Evolutionary conservation across 371 early-diverging fungal species (phyloP).

Genomic region (Syncephalastrum racemosum): DNA sequence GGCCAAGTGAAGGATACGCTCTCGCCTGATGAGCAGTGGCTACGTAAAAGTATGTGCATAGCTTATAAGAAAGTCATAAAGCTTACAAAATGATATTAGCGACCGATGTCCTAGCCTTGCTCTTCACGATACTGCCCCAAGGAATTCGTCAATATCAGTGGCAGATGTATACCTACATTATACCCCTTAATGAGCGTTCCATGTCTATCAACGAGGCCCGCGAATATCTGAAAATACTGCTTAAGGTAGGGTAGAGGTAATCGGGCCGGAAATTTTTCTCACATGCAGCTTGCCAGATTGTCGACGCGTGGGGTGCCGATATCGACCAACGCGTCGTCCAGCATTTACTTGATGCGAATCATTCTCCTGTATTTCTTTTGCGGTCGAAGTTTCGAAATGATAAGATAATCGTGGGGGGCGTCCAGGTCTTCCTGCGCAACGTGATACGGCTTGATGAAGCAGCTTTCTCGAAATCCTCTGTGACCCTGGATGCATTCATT

Average conservation of each 20-base stretch:
- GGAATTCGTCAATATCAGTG: constrained; percentile 19
- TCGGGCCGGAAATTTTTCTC: not conserved
- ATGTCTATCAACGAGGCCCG: not conserved
- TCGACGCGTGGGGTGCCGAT: constrained; percentile 23
- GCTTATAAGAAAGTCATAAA: too few species aligned
- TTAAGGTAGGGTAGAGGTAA: constrained; percentile 18
- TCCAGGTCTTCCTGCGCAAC: constrained; percentile 21
- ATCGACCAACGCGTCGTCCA: constrained; percentile 23
- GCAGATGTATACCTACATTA: constrained; percentile 21
- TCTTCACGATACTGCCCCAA: constrained; percentile 9
- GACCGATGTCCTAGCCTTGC: constrained; percentile 10
- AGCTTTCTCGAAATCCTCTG: not conserved
- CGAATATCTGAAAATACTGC: constrained; percentile 13
- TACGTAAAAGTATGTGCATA: constrained; percentile 22
- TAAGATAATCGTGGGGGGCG: constrained; percentile 14
- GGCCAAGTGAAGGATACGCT: constrained; percentile 10
- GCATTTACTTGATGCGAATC: constrained; percentile 16
- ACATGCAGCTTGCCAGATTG: constrained; percentile 16
- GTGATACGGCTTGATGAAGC: constrained; percentile 13
- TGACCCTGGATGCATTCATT: not conserved
- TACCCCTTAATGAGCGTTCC: too few species aligned
- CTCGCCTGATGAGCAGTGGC: constrained; percentile 19
- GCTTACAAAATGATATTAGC: constrained; percentile 3
- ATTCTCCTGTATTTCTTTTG: constrained; percentile 25
- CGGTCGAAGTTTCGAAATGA: constrained; percentile 10